Conservation (phyloP, 2,329 filamentous ascomycete genomes). For the Neofusicoccum umdonicola region DNA sequence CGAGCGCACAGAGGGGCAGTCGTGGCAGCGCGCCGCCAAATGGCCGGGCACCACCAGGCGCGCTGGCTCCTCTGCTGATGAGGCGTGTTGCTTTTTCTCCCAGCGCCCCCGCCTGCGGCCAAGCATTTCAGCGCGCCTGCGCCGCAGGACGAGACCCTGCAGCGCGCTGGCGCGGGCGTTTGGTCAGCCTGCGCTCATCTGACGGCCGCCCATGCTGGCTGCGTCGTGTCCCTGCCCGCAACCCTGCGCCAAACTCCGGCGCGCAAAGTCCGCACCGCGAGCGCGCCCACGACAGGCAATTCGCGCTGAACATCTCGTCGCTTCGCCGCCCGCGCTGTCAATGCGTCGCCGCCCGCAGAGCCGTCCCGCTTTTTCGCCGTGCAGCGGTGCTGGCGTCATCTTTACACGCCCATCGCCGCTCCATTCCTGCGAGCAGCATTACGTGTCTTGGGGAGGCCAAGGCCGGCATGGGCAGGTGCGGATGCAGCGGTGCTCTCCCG, state of each 20-base stretch:
- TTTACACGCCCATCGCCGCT: background rate
- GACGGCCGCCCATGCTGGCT: background rate
- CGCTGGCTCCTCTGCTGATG: too few relatives aligned
- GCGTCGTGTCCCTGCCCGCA: background rate
- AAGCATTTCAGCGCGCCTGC: slow-evolving; percentile 5
- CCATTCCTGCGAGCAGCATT: background rate
- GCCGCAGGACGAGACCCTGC: slow-evolving; percentile 7
- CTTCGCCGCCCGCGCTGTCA: background rate
- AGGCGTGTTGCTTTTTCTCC: background rate
- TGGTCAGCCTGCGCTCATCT: background rate
- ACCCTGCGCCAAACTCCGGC: slow-evolving; percentile 5
- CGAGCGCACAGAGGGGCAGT: background rate
- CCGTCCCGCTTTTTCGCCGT: background rate
- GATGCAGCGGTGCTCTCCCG: slow-evolving; percentile 1
- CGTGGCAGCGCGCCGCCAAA: slow-evolving; percentile 9
- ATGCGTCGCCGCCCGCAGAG: background rate
- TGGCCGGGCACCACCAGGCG: background rate
- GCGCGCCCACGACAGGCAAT: background rate
- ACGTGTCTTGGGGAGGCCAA: background rate
- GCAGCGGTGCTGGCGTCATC: background rate
- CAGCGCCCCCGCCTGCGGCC: background rate
- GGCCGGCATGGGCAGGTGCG: background rate
- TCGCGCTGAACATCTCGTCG: slow-evolving; percentile 1
- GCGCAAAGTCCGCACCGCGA: background rate
- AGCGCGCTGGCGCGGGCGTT: background rate